phyloP scores from a whole-genome alignment of 345 rosid species.

The Kandelia obovata region DNA sequence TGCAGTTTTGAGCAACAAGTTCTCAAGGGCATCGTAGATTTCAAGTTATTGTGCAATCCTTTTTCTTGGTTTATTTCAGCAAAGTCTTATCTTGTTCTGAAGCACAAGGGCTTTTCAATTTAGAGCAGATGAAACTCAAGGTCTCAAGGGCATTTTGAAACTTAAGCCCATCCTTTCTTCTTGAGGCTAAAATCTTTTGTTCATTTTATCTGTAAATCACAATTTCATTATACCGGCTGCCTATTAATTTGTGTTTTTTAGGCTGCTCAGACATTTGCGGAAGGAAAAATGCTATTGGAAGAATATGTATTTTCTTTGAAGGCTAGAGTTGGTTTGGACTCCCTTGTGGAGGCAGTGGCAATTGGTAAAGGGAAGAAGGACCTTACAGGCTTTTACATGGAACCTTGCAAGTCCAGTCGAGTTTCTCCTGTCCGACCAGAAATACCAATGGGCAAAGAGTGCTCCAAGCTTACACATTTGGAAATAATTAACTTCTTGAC shows the following conservation, averaged over 20 bases:
- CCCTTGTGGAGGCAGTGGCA: conserved; percentile 40
- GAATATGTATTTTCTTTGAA: conserved; percentile 42
- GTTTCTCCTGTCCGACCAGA: conserved; percentile 27
- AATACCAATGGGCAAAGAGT: conserved; percentile 49
- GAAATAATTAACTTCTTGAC: conserved; percentile 46
- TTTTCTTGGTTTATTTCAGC: background rate
- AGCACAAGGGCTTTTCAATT: too few relatives aligned
- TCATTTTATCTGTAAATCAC: too few relatives aligned
- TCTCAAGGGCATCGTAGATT: background rate
- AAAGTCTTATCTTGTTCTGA: background rate
- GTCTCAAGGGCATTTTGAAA: too few relatives aligned
- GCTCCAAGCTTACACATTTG: conserved; percentile 39
- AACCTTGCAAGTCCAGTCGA: conserved; percentile 35
- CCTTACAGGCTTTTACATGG: conserved; percentile 40
- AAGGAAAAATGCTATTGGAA: conserved; percentile 47
- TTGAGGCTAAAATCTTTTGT: background rate
- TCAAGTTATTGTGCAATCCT: background rate
- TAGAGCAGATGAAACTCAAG: too few relatives aligned
- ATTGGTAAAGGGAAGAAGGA: conserved; percentile 50
- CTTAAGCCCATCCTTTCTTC: background rate
- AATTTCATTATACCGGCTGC: background rate
- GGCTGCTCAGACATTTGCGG: conserved; percentile 52
- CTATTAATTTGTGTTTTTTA: conserved; percentile 20
- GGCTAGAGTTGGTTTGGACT: conserved; percentile 27
- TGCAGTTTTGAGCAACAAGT: background rate